Evolutionary conservation across 495 filamentous ascomycete genomes (phyloP).

Genomic region (Hyaloscypha bicolor): DNA sequence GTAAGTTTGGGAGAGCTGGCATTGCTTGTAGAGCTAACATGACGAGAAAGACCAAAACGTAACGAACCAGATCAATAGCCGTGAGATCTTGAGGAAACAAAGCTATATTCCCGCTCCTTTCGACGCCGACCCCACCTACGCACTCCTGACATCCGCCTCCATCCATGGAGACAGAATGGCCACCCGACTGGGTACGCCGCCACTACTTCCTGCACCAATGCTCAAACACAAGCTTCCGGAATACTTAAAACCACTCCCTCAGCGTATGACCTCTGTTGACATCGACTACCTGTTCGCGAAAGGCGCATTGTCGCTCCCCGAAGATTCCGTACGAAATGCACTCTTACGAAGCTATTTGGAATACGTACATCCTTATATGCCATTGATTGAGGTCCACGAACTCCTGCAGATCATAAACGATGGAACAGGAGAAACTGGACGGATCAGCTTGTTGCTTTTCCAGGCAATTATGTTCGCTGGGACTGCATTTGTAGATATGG

Average conservation of each 20-base stretch:
- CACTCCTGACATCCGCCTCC: slow-evolving; percentile 25
- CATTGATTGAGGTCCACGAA: slow-evolving; percentile 75
- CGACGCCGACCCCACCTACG: slow-evolving; percentile 18
- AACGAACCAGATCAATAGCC: slow-evolving; percentile 23
- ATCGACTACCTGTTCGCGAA: slow-evolving; percentile 73
- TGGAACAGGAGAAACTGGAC: slow-evolving; percentile 65
- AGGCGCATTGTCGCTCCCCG: slow-evolving; percentile 73
- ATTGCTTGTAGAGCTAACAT: not conserved
- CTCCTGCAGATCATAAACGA: slow-evolving; percentile 68
- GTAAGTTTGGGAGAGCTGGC: slow-evolving; percentile 17
- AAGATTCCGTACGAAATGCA: slow-evolving; percentile 67
- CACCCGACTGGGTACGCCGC: slow-evolving; percentile 18
- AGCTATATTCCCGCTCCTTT: slow-evolving; percentile 8
- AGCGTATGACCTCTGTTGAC: slow-evolving; percentile 70
- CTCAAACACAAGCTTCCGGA: slow-evolving; percentile 52
- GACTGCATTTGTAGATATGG: slow-evolving; percentile 63
- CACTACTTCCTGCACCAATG: slow-evolving; percentile 25
- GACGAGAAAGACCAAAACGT: slow-evolving; percentile 27
- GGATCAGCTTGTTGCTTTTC: slow-evolving; percentile 64
- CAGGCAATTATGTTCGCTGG: slow-evolving; percentile 37
- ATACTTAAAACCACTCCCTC: slow-evolving; percentile 74
- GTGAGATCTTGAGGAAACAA: slow-evolving; percentile 22
- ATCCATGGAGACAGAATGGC: slow-evolving; percentile 24
- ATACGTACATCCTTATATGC: slow-evolving; percentile 89
- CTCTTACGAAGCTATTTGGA: slow-evolving; percentile 75